Base-by-base conservation (phyloP, 371 early-diverging fungal genomes). In the Apophysomyces trapeziformis region DNA sequence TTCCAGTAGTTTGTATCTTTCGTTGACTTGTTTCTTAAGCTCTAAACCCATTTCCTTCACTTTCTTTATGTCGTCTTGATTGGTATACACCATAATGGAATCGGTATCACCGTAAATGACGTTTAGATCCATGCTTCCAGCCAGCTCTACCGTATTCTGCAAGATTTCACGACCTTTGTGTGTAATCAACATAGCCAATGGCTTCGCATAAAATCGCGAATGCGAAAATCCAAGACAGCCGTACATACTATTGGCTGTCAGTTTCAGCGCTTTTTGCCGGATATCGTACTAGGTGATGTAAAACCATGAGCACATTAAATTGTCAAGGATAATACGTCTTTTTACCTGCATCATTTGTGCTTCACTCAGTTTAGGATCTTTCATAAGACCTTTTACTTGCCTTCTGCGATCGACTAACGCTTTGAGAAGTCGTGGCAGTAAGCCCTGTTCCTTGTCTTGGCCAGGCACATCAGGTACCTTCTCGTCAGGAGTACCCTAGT, bases 61-160 rank as follows among this genome's bases (percentile, higher is more conserved):
- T 54, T 93, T 84, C 1, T 75, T 74, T 0, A 95, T 69, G n/a
- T 93, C 88, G 11, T 71, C 79, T n/a, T 91, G 89, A 66, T 92
- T 90, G 5, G 99, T 99, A 74, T 99, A 85, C 58, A 99, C 96
- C 99, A 99, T 99, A 67, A 99, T 97, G 4, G 99, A 99, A 81
- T 99, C 99, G 0, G 99, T 99, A 78, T 99, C 99, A 70, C 99
- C 99, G 80, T 99, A 99, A 77, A 99, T 96, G 13, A 99, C 92
- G 61, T 98, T 94, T 43, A 96, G 83, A 5, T 89, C 87, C 26
- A 91, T 84, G 5, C 75, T 68, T 14, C 87, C 86, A 3, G 99
- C 99, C 14, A 98, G 78, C 43, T 94, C 87, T 36, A 96, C 96
- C 0, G 99, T 98, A 63, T 90, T 90, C 72, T 96, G 96, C 56